Base-by-base conservation (phyloP, 345 rosid species). In the Litchi chinensis region DNA sequence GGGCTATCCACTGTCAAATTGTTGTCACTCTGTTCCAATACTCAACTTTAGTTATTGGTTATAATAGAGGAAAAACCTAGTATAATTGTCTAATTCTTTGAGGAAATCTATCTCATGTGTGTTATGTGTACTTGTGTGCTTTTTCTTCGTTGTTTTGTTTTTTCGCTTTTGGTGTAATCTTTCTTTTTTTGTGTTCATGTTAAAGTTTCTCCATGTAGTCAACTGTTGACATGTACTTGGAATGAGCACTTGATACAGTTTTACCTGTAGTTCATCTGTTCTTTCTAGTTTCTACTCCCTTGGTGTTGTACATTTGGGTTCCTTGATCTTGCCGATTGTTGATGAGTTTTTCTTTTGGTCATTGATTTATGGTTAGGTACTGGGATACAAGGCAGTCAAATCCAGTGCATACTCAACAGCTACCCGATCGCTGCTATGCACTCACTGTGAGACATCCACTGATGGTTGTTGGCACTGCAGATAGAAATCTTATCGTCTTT, bases 381-480 rank as follows among this genome's bases (percentile, higher is more conserved):
- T 97, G 98, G 99, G 99, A 94, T 83, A 82, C 87, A 1, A 97
- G 99, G 82, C 98, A 94, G 86, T 57, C 85, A 44, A 93, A 82
- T 83, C 98, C 98, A 16, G 98, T 88, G 75, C 98, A 94, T 81
- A 92, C 93, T 52, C 99, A 94, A 82, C 98, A 87, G 75, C 98
- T 97, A 79, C 97, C 98, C 68, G 99, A 97, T 37, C 95, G 98
- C 74, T 93, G 98, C 76, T 93, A 92, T 88, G 85, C 97, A 3
- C 87, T 94, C 76, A 79, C 98, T 5, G 98, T 94, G 77, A 93
- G 87, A 70, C 81, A 97, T 84, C 98, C 97, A 37, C 85, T 94
- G 80, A 94, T 97, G 99, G 98, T 97, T 82, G 98, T 94, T 48
- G 99, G 92, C 48, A 94, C 99, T 75, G 99, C 98, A 1, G 99